These are phyloP conservation scores for Linum tenue DNA, from an alignment of 345 rosid species.

Conservation along the genomic window DNA sequence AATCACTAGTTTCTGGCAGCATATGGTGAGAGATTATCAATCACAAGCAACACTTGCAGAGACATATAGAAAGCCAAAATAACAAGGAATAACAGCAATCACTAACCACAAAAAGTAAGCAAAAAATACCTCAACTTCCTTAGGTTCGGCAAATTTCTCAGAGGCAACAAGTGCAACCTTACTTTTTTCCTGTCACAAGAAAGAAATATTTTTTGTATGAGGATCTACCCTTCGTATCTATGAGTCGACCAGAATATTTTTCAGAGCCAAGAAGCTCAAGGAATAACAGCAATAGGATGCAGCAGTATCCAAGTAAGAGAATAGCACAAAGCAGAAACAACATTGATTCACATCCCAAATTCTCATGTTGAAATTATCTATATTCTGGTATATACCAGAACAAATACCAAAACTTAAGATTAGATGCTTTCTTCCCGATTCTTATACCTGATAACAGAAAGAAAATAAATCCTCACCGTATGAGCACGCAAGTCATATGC, in stretches of 20 bases:
- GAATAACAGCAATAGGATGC: too few relatives aligned
- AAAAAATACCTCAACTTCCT: slow-evolving; percentile 72
- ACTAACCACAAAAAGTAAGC: not conserved
- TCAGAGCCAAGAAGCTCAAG: too few relatives aligned
- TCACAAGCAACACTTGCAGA: not conserved
- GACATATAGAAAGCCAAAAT: not conserved
- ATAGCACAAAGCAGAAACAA: too few relatives aligned
- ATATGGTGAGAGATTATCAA: not conserved
- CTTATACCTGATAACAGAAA: not conserved
- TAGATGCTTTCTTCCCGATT: too few relatives aligned
- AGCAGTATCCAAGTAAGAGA: too few relatives aligned
- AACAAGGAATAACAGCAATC: not conserved
- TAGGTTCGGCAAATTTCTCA: slow-evolving; percentile 78
- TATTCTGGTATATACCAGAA: too few relatives aligned
- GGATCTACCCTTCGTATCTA: not conserved
- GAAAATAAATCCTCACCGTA: slow-evolving; percentile 34
- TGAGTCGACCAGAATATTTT: not conserved
- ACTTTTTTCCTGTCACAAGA: slow-evolving; percentile 64
- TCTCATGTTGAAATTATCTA: too few relatives aligned
- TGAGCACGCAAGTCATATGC: slow-evolving; percentile 85
- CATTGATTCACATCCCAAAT: too few relatives aligned
- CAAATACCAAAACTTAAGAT: too few relatives aligned
- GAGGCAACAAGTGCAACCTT: slow-evolving; percentile 68
- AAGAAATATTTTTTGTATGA: slow-evolving; percentile 5
- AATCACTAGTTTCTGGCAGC: slow-evolving; percentile 60